phyloP scores from a whole-genome alignment of 2,329 filamentous ascomycete species.

The Albophoma yamanashiensis region DNA sequence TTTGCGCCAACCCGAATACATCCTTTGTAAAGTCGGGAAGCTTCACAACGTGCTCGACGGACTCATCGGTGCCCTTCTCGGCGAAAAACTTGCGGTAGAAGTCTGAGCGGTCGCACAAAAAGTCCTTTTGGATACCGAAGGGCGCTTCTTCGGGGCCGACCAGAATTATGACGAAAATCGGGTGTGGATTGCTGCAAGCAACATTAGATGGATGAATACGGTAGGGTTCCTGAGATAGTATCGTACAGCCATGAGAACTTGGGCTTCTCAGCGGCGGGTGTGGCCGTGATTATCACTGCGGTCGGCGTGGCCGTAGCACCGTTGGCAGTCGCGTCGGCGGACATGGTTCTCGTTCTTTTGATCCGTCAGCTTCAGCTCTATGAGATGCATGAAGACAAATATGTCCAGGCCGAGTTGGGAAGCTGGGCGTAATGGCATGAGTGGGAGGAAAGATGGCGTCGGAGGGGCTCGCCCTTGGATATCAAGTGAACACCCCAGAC shows the following conservation, averaged over 20 bases:
- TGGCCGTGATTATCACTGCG: neutral
- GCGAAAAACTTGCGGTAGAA: conserved; percentile 37
- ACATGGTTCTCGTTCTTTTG: conserved; percentile 2
- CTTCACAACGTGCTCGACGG: conserved; percentile 38
- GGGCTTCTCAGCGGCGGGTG: neutral
- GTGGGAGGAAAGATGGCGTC: neutral
- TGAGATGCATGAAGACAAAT: neutral
- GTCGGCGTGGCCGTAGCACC: conserved; percentile 3
- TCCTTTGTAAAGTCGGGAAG: conserved; percentile 36
- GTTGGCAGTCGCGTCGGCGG: neutral
- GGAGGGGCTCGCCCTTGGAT: neutral
- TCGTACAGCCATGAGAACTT: conserved; percentile 28
- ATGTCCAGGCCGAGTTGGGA: neutral
- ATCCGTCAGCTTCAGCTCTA: conserved; percentile 8
- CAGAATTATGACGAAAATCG: conserved; percentile 43
- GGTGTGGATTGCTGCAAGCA: conserved; percentile 37
- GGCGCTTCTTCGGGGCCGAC: conserved; percentile 41
- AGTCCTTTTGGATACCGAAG: conserved; percentile 49
- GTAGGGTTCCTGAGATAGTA: neutral
- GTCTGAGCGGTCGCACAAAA: conserved; percentile 40
- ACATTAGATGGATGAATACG: conserved; percentile 1
- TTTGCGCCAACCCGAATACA: conserved; percentile 44
- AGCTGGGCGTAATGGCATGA: no score
- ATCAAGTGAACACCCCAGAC: neutral
- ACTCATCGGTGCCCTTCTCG: conserved; percentile 19